These are phyloP conservation scores for Globisporangium spinosum DNA, from an alignment of 352 stramenopile species.

Conservation along the genomic window DNA sequence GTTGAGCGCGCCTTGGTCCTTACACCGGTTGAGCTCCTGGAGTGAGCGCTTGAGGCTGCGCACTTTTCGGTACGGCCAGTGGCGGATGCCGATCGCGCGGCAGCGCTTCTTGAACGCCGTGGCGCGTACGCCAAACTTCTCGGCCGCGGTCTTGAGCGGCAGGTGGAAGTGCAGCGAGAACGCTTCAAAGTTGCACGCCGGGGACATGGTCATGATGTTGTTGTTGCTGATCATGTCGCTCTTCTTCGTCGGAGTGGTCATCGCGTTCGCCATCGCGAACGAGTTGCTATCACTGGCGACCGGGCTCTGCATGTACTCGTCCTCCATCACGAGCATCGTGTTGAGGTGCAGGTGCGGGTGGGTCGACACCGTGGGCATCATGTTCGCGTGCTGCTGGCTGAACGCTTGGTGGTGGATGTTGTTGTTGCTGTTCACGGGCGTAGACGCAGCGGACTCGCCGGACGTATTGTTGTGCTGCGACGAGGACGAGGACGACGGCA, in stretches of 20 bases:
- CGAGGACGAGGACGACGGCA: background rate
- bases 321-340: slow-evolving; percentile 30
- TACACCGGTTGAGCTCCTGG: slow-evolving; percentile 53
- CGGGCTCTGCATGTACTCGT: slow-evolving; percentile 37
- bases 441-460: slow-evolving; percentile 5
- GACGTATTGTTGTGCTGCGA: slow-evolving; percentile 14
- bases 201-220: slow-evolving; percentile 47
- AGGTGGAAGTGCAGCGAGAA: slow-evolving; percentile 69
- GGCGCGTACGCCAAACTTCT: slow-evolving; percentile 71
- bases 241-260: slow-evolving; percentile 34
- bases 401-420: background rate
- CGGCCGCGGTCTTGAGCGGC: slow-evolving; percentile 59
- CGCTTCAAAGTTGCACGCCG: slow-evolving; percentile 64
- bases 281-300: slow-evolving; percentile 6
- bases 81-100: slow-evolving; percentile 62
- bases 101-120: slow-evolving; percentile 78
- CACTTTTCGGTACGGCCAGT: slow-evolving; percentile 74
- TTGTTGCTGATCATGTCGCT: background rate
- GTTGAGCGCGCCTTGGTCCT: slow-evolving; percentile 52
- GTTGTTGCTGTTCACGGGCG: slow-evolving; percentile 4
- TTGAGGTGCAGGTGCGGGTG: slow-evolving; percentile 26
- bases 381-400: slow-evolving; percentile 7
- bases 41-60: slow-evolving; percentile 65
- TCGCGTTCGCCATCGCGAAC: slow-evolving; percentile 21
- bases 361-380: background rate